Evolutionary conservation across 192 early-diverging fungal genomes (phyloP).

Genomic region (Umbelopsis sp.): DNA sequence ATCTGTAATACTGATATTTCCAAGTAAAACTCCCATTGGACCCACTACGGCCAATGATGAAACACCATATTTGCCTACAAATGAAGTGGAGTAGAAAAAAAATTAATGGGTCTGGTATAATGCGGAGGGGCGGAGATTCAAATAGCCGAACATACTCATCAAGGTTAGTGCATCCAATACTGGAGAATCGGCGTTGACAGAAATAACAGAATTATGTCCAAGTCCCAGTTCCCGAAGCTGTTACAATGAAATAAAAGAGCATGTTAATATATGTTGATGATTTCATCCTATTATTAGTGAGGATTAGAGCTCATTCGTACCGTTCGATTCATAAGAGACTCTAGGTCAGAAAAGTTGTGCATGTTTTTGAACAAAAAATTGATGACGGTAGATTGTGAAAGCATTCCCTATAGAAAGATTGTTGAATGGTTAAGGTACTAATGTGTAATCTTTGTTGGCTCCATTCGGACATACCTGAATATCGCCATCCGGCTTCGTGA

Average conservation of each 20-base stretch:
- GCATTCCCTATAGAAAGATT: constrained; percentile 52
- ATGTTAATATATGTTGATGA: no score
- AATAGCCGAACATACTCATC: constrained; percentile 48
- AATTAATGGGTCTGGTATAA: neutral
- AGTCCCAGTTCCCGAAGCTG: constrained; percentile 59
- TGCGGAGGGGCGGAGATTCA: neutral
- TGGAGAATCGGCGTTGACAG: constrained; percentile 49
- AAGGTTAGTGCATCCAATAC: constrained; percentile 69
- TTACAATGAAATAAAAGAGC: neutral
- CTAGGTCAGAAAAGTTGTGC: constrained; percentile 45
- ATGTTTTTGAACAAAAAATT: constrained; percentile 70
- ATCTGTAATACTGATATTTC: constrained; percentile 72
- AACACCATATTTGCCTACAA: constrained; percentile 54
- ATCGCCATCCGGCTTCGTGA: constrained; percentile 61
- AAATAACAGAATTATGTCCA: constrained; percentile 55
- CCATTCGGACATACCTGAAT: constrained; percentile 43
- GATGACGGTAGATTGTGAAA: constrained; percentile 76
- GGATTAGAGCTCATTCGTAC: constrained; percentile 25
- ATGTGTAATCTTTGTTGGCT: neutral
- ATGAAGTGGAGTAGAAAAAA: neutral
- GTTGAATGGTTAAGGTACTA: no score
- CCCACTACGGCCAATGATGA: constrained; percentile 66
- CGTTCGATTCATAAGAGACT: constrained; percentile 47
- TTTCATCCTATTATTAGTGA: no score
- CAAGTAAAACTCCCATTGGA: constrained; percentile 54